phyloP scores from a whole-genome alignment of 192 early-diverging fungal species.

The Chytriomyces sp. region DNA sequence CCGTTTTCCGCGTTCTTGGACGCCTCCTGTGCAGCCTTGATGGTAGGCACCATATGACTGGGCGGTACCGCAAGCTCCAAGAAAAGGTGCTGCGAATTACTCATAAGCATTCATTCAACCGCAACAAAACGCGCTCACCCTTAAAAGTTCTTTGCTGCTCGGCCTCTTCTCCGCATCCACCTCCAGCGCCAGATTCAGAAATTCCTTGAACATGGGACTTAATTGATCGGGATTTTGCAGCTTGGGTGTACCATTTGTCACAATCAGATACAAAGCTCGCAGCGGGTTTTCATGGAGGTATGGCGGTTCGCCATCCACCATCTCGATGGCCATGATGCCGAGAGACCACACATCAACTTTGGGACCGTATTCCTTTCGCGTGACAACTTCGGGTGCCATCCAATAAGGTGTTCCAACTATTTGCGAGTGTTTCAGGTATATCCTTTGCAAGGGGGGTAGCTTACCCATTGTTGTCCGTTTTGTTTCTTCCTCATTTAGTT shows the following conservation, averaged over 20 bases:
- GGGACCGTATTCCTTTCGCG: conserved; percentile 67
- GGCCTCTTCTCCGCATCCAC: conserved; percentile 86
- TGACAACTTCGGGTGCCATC: conserved; percentile 63
- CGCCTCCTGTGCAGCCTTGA: conserved; percentile 58
- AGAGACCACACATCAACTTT: conserved; percentile 86
- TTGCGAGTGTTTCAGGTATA: neutral
- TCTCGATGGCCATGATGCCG: conserved; percentile 97
- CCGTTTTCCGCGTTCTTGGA: conserved; percentile 37
- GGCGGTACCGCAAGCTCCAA: conserved; percentile 81
- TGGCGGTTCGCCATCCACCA: conserved; percentile 96
- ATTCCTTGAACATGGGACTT: conserved; percentile 77
- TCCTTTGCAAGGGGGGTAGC: neutral
- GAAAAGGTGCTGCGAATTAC: conserved; percentile 73
- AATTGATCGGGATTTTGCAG: conserved; percentile 84
- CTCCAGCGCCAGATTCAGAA: conserved; percentile 83
- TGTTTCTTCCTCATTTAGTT: conserved; percentile 78
- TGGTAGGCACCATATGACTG: conserved; percentile 77
- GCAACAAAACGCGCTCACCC: too few species aligned
- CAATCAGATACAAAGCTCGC: conserved; percentile 94
- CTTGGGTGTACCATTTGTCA: conserved; percentile 93
- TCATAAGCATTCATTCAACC: conserved; percentile 5
- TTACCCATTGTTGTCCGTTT: conserved; percentile 66
- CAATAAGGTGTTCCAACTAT: conserved; percentile 53
- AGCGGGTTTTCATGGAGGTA: conserved; percentile 94
- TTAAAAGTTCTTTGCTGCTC: conserved; percentile 72